A percentile compares a stretch with the other conserved stretches of the same genome.
These are phyloP conservation scores for Salix brachista DNA, from an alignment of 345 rosid genomes.

Conservation along the genomic window DNA sequence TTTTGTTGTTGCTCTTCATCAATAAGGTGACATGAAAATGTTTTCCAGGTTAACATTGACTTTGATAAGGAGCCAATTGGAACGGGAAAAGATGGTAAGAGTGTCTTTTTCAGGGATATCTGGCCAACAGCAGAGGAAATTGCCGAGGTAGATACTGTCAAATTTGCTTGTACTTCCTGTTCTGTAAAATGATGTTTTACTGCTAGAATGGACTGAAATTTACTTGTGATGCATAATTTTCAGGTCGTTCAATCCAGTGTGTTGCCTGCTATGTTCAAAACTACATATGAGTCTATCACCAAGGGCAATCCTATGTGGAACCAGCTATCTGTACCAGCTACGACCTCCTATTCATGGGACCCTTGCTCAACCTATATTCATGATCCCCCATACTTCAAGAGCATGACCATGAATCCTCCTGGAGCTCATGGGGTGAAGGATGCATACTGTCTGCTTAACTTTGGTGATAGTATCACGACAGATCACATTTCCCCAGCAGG, in stretches of 20 bases:
- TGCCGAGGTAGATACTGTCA: constrained; percentile 53
- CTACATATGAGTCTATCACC: constrained; percentile 84
- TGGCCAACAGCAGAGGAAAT: constrained; percentile 40
- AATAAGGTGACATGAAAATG: neutral
- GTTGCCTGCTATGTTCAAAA: constrained; percentile 80
- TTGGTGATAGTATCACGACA: constrained; percentile 93
- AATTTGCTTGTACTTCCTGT: neutral
- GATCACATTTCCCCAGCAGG: constrained; percentile 99
- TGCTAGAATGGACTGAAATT: constrained; percentile 1
- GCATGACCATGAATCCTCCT: constrained; percentile 84
- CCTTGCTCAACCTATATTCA: constrained; percentile 86
- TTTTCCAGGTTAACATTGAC: constrained; percentile 81
- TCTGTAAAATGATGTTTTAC: constrained; percentile 2
- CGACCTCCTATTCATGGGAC: constrained; percentile 70
- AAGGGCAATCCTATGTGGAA: constrained; percentile 91
- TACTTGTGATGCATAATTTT: neutral
- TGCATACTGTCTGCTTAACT: constrained; percentile 82
- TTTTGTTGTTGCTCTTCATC: neutral
- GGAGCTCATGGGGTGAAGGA: constrained; percentile 85
- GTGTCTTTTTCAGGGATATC: constrained; percentile 71
- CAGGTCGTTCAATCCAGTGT: constrained; percentile 92
- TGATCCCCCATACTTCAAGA: constrained; percentile 92
- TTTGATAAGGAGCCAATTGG: constrained; percentile 92
- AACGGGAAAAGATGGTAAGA: constrained; percentile 72
- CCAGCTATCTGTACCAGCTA: constrained; percentile 53